A percentile compares a stretch with the other conserved stretches of the same genome.
Conservation (phyloP, 2,329 filamentous ascomycete species). For the Diaporthe capsici region DNA sequence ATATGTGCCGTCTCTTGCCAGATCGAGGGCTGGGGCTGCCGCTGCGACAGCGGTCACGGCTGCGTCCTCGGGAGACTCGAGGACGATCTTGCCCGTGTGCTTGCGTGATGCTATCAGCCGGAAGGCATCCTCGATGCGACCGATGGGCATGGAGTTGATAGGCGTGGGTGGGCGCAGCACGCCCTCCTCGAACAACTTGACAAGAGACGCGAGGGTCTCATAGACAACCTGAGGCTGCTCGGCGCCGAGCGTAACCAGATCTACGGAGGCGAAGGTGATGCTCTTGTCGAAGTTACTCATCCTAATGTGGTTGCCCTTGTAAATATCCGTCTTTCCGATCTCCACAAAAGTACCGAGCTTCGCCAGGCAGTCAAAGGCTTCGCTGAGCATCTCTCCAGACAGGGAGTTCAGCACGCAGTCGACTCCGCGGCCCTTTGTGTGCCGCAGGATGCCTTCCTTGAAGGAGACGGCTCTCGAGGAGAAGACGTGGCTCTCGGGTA, state of each 20-base stretch:
- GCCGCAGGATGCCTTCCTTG: slow-evolving; percentile 28
- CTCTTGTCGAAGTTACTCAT: slow-evolving; percentile 52
- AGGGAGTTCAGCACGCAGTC: slow-evolving; percentile 43
- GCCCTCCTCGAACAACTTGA: slow-evolving; percentile 32
- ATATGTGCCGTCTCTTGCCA: slow-evolving; percentile 48
- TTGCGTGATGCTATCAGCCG: slow-evolving; percentile 58
- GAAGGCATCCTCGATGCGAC: slow-evolving; percentile 56
- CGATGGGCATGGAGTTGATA: slow-evolving; percentile 52
- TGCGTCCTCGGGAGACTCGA: slow-evolving; percentile 40
- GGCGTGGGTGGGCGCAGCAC: slow-evolving; percentile 49
- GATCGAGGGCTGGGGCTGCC: slow-evolving; percentile 8
- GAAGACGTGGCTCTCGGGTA: slow-evolving; percentile 57
- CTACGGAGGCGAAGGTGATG: slow-evolving; percentile 37
- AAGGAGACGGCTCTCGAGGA: slow-evolving; percentile 32
- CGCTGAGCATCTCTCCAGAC: slow-evolving; percentile 46
- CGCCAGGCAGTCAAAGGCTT: slow-evolving; percentile 51
- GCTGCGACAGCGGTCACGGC: slow-evolving; percentile 43
- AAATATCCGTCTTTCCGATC: slow-evolving; percentile 50
- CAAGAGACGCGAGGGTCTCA: slow-evolving; percentile 23
- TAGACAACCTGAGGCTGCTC: slow-evolving; percentile 22
- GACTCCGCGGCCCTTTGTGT: slow-evolving; percentile 38
- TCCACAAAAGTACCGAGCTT: slow-evolving; percentile 51
- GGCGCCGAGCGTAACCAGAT: slow-evolving; percentile 29
- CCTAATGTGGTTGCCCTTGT: slow-evolving; percentile 49
- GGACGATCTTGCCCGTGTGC: slow-evolving; percentile 57